Evolutionary conservation across 116 monocot genomes (phyloP).

Genomic region (Dioscorea cayenensis): DNA sequence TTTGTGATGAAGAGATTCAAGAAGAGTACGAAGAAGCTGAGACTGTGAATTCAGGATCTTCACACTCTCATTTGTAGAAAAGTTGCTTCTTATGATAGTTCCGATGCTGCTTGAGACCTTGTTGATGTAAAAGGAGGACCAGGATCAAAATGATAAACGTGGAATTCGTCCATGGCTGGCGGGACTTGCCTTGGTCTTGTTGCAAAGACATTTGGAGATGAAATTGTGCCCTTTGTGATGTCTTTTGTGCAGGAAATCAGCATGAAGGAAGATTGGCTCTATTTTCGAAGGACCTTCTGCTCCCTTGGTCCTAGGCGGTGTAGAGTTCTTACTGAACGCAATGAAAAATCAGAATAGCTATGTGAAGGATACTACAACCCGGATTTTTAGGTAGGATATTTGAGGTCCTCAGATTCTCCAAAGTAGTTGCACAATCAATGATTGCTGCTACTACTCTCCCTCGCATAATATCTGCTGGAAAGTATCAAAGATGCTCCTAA

Average conservation of each 20-base stretch:
- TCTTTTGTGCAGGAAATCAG: slow-evolving; percentile 25
- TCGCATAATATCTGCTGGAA: slow-evolving; percentile 36
- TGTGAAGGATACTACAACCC: no score
- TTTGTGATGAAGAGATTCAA: slow-evolving; percentile 52
- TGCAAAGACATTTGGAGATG: slow-evolving; percentile 50
- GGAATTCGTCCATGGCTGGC: slow-evolving; percentile 28
- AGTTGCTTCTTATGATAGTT: slow-evolving; percentile 40
- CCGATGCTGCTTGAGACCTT: slow-evolving; percentile 51
- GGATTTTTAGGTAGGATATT: no score
- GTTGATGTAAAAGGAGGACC: slow-evolving; percentile 58
- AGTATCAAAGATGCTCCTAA: slow-evolving; percentile 58
- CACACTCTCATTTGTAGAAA: slow-evolving; percentile 39
- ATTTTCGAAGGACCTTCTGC: slow-evolving; percentile 35
- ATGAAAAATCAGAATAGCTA: no score
- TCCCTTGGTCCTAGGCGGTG: slow-evolving; percentile 18
- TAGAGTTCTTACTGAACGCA: no score
- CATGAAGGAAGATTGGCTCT: slow-evolving; percentile 20
- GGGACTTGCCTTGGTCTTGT: slow-evolving; percentile 12
- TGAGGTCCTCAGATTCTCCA: slow-evolving; percentile 16
- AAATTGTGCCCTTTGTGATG: slow-evolving; percentile 47
- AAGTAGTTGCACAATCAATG: slow-evolving; percentile 18
- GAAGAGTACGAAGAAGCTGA: slow-evolving; percentile 5
- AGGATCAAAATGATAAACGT: slow-evolving; percentile 29
- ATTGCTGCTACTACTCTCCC: slow-evolving; percentile 30
- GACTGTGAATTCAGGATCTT: not conserved